These are phyloP conservation scores for Styphnolobium japonicum DNA, from an alignment of 306 rosid genomes.

Conservation along the genomic window DNA sequence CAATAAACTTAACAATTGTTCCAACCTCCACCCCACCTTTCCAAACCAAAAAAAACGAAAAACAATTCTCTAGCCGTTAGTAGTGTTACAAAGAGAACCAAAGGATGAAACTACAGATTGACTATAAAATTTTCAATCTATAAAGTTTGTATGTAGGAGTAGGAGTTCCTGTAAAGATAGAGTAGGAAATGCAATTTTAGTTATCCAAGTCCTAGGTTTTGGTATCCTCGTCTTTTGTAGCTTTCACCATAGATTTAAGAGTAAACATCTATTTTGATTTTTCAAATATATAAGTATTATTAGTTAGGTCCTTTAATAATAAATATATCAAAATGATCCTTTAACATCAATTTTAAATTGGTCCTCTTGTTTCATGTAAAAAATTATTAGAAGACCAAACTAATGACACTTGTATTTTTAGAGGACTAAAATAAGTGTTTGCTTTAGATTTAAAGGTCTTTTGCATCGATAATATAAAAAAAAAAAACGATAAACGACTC, in stretches of 20 bases:
- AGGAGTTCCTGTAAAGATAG: background rate
- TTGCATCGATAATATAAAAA: background rate
- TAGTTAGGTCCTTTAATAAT: too few species aligned
- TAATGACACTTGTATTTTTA: too few species aligned
- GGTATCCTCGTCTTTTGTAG: background rate
- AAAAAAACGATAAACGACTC: background rate
- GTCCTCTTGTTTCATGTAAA: too few species aligned
- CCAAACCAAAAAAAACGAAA: background rate
- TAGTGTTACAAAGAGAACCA: background rate
- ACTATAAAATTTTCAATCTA: slow-evolving; percentile 15
- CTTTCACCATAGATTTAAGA: too few species aligned
- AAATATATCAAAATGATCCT: too few species aligned
- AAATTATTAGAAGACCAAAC: too few species aligned
- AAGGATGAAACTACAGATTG: background rate
- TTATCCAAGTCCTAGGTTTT: background rate
- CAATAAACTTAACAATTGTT: too few species aligned
- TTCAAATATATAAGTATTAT: too few species aligned
- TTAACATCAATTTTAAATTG: too few species aligned
- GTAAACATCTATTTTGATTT: too few species aligned
- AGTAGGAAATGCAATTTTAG: slow-evolving; percentile 5
- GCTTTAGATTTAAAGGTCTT: background rate
- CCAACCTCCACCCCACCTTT: too few species aligned
- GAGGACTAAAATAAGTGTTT: too few species aligned
- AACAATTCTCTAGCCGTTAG: background rate
- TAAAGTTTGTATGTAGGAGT: background rate